Evolutionary conservation across 2,329 filamentous ascomycete species (phyloP).

Genomic region (Sarocladium kiliense): DNA sequence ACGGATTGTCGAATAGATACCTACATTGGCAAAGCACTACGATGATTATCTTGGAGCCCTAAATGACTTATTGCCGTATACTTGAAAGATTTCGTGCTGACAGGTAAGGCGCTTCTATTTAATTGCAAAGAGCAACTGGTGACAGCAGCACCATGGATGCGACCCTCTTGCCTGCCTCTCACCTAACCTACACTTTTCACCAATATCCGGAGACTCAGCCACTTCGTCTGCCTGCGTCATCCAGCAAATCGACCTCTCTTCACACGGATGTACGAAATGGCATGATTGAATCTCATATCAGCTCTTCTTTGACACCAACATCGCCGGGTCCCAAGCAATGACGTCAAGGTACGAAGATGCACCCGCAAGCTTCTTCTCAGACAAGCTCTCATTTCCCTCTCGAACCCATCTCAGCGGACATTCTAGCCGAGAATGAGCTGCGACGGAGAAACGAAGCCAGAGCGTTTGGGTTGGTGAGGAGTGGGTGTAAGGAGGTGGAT

Average conservation of each 20-base stretch:
- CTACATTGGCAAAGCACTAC: conserved; percentile 7
- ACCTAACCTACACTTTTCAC: background rate
- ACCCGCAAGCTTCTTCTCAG: conserved; percentile 25
- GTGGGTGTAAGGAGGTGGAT: conserved; percentile 46
- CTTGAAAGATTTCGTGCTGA: no score
- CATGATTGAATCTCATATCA: no score
- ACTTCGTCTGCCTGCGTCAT: background rate
- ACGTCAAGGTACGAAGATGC: no score
- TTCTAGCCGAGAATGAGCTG: conserved; percentile 34
- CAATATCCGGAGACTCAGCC: background rate
- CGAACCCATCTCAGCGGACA: conserved; percentile 39
- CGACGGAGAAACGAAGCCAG: conserved; percentile 25
- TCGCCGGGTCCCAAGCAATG: no score
- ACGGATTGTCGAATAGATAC: conserved; percentile 8
- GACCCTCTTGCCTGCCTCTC: background rate
- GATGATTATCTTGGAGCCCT: conserved; percentile 4
- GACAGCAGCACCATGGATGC: no score
- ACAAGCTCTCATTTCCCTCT: conserved; percentile 40
- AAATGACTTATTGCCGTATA: background rate
- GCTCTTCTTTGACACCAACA: no score
- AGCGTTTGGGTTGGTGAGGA: conserved; percentile 26
- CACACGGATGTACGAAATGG: background rate
- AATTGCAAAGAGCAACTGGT: no score
- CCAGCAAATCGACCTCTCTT: background rate
- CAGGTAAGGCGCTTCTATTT: no score